Base-by-base conservation (phyloP, 352 stramenopile genomes). In the Phytopythium helicoides region DNA sequence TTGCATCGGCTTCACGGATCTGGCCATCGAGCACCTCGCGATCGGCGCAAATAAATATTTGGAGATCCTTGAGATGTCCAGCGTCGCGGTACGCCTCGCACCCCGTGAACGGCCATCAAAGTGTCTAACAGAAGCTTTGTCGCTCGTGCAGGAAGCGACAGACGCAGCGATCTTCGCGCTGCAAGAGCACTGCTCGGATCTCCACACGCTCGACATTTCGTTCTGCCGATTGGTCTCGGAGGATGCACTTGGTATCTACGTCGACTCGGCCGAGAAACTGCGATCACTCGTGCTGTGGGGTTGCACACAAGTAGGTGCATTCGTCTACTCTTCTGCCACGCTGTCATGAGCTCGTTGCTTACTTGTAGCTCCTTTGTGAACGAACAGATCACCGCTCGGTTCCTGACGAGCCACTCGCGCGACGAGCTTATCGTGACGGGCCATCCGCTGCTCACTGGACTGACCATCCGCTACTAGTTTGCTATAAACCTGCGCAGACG, bases 171-270 rank as follows among this genome's bases (percentile, higher is more conserved):
- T 91, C 36, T 46, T 73, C 25, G 55, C 63, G 16, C 55, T 93
- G 39, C 61, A 85, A 39, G 73, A 76, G 38, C 58, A 78, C 37
- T 91, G 80, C 23, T 46, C 60, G 7, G 61, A 59, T 8, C 40
- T 93, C 2, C 48, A 52, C 3, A 71, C 52, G 9, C 66, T 93
- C 16, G 80, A 93, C 58, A 75, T 93, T 26, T 93, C 83, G 5
- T 93, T 93, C 42, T 91, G 81, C 31, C 69, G 83, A 15, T 76
- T 78, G 18, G 73, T 93, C 12, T 68, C 71, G 0, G 83, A 93
- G 49, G 77, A 91, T 34, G 76, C 70, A 8, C 56, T 93, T 6
- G 83, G 83, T 1, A 58, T 80, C 33, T 85, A 89, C 40, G 75
- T 64, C 0, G 79, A 89, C 51, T 45, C 60, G 3, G 63, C 65